A percentile compares a stretch with the other conserved stretches of the same genome.
phyloP scores from a whole-genome alignment of 306 rosid species.

The Dryas alaskensis region DNA sequence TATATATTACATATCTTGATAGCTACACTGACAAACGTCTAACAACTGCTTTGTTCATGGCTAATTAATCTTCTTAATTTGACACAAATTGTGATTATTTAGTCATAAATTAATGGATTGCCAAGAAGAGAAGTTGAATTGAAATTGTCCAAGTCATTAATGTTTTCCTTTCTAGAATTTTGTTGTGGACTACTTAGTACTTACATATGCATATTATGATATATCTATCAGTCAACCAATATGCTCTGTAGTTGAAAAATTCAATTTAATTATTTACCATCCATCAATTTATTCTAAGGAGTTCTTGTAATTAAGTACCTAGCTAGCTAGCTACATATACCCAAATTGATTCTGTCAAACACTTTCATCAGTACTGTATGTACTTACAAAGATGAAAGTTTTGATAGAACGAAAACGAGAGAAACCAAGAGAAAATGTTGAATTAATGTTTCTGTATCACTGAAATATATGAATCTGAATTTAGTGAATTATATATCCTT shows the following conservation, averaged over 20 bases:
- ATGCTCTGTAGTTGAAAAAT: too few species aligned
- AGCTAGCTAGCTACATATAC: too few species aligned
- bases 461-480: too few species aligned
- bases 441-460: too few species aligned
- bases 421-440: not conserved
- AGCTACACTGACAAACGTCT: constrained; percentile 21
- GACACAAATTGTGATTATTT: not conserved
- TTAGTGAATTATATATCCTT: too few species aligned
- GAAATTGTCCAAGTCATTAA: not conserved
- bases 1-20: constrained; percentile 7
- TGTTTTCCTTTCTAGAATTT: not conserved
- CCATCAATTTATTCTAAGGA: too few species aligned
- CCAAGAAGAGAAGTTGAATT: constrained; percentile 8
- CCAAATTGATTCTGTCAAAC: too few species aligned
- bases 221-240: too few species aligned
- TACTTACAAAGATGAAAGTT: not conserved
- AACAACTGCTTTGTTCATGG: constrained; percentile 26
- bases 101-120: constrained; percentile 5
- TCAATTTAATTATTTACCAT: too few species aligned
- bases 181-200: not conserved
- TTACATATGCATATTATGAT: too few species aligned
- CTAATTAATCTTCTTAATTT: constrained; percentile 16
- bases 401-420: not conserved
- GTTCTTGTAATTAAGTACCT: too few species aligned
- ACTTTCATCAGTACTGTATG: too few species aligned